Base-by-base conservation (phyloP, 2,329 filamentous ascomycete genomes). In the Tolypocladium sp. region DNA sequence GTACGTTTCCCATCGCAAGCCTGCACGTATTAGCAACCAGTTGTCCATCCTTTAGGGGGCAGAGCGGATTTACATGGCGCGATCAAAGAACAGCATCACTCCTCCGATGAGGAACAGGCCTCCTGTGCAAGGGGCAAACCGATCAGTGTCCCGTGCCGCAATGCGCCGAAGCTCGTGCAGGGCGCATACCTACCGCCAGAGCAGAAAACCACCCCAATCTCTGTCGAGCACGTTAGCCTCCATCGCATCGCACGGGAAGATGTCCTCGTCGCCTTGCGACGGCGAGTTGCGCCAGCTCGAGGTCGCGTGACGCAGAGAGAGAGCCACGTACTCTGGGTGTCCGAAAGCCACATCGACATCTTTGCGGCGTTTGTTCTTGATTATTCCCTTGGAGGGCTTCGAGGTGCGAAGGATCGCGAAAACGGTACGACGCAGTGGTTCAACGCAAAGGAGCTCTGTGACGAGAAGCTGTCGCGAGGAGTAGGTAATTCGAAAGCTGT, bases 141-240 rank as follows among this genome's bases (percentile, higher is more conserved):
- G 12, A 33, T 61, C 42, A 61, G 59, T 17, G 17, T 59, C 52
- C 30, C 41, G 35, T 38, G 25, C 52, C 55, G 59, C 54, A 46
- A 64, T 68, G 63, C 66, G 64, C 64, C 66, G 54, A 59, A 61
- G 59, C 58, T 61, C 37, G 46, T 30, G 56, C 37, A 58, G 58
- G 41, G 65, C 63, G 65, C 66, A 67, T 74, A 88, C 90, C 67
- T 88, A 96, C 92, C 93, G 70, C 92, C 93, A 71, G 91, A 94
- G 83, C 94, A 97, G 81, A 99, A 99, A 73, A 92, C 91, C 63
- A 97, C 92, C 67, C 94, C 94, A 70, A 97, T 89, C 77, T 99
- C 94, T 97, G 70, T 67, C 55, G n/a, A 59, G 41, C 3, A 60
- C 58, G 70, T 78, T 60, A 78, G 74, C 63, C 57, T 64, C 55